Percentiles rank a stretch among this genome's conserved stretches.
Evolutionary conservation across 768 basidiomycete genomes (phyloP).

Genomic region (Candolleomyces eurysporus): DNA sequence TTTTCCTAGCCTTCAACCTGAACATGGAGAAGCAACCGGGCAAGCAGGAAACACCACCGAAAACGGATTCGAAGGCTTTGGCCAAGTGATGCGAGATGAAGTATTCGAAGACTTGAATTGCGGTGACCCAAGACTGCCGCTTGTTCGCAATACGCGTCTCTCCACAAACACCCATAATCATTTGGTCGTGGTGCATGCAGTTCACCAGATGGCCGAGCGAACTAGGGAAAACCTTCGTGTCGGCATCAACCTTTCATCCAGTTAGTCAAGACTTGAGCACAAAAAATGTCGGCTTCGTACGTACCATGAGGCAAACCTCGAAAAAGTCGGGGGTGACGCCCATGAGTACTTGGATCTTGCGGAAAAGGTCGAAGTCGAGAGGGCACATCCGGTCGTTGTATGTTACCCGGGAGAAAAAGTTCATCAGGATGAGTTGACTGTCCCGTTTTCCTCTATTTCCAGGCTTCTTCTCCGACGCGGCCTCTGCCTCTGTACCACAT

Average conservation of each 20-base stretch:
- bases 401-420: constrained; percentile 98
- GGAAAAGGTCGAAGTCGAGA: constrained; percentile 96
- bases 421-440: constrained; percentile 98
- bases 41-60: constrained; percentile 98
- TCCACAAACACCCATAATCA: constrained; percentile 99
- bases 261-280: constrained; percentile 1
- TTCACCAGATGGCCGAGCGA: constrained; percentile 92
- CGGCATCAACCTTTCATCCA: constrained; percentile 86
- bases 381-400: constrained; percentile 99
- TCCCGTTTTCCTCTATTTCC: constrained; percentile 99
- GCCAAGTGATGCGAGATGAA: constrained; percentile 99
- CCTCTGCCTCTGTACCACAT: constrained; percentile 89
- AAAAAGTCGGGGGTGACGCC: constrained; percentile 99
- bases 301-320: constrained; percentile 94
- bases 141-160: constrained; percentile 99
- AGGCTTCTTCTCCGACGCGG: constrained; percentile 82
- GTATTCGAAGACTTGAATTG: constrained; percentile 98
- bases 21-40: constrained; percentile 99
- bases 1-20: constrained; percentile 88
- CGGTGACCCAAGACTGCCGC: constrained; percentile 96
- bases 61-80: constrained; percentile 98
- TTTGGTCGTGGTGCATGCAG: constrained; percentile 97
- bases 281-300: constrained; percentile 22
- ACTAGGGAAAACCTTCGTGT: constrained; percentile 92
- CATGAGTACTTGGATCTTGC: constrained; percentile 94